A percentile compares a stretch with the other conserved stretches of the same genome.
phyloP scores from a whole-genome alignment of 495 filamentous ascomycete genomes.

The Aspergillus steynii region DNA sequence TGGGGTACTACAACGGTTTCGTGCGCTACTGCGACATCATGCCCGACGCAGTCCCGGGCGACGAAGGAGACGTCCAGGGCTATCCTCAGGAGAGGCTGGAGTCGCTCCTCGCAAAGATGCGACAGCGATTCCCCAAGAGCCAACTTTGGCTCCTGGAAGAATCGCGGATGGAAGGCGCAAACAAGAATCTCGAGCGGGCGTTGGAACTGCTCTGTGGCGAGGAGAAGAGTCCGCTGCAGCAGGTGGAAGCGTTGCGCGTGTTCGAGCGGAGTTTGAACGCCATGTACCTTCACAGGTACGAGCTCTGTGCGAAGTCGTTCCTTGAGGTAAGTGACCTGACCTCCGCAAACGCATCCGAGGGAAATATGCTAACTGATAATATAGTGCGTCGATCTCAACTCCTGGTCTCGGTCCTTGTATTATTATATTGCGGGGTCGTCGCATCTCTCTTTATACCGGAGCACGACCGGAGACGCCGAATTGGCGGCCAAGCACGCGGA shows the following conservation, averaged over 20 bases:
- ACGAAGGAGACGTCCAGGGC: constrained; percentile 57
- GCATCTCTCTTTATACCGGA: constrained; percentile 78
- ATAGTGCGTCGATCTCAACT: constrained; percentile 78
- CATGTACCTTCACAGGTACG: constrained; percentile 76
- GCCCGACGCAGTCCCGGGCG: constrained; percentile 52
- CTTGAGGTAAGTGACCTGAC: constrained; percentile 47
- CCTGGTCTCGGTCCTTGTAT: constrained; percentile 88
- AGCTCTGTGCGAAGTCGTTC: constrained; percentile 71
- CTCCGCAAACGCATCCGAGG: not conserved
- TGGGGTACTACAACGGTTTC: constrained; percentile 86
- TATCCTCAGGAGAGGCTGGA: constrained; percentile 72
- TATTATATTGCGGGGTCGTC: constrained; percentile 82
- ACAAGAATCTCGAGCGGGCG: constrained; percentile 66
- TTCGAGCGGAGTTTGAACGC: constrained; percentile 82
- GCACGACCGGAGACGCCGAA: constrained; percentile 49
- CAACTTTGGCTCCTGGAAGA: constrained; percentile 90
- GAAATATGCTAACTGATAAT: constrained; percentile 10
- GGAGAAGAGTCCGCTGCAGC: constrained; percentile 73
- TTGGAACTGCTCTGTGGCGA: constrained; percentile 60
- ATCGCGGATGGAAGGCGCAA: constrained; percentile 72
- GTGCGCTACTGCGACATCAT: constrained; percentile 87
- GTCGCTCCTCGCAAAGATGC: constrained; percentile 71
- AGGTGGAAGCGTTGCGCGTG: constrained; percentile 74
- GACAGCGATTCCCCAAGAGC: constrained; percentile 74
- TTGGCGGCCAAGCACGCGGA: constrained; percentile 55